phyloP scores from a whole-genome alignment of 1,284 basidiomycete species.

The Pisolithus thermaeus region DNA sequence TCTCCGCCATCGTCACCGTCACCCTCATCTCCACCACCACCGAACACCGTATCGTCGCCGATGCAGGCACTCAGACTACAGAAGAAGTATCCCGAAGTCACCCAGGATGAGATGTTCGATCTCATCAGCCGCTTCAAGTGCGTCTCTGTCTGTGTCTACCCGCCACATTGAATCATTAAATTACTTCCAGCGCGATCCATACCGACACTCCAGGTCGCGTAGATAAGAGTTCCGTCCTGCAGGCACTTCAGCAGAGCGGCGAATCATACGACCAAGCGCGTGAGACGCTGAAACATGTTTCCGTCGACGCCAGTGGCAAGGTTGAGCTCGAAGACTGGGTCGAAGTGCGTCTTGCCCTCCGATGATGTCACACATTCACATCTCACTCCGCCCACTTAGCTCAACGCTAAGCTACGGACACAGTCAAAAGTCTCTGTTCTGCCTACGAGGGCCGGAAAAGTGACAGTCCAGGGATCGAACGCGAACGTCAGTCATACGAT shows the following conservation, averaged over 20 bases:
- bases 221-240: conserved; percentile 77
- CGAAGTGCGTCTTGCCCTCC: conserved; percentile 52
- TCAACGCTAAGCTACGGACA: conserved; percentile 76
- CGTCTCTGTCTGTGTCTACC: conserved; percentile 30
- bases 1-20: conserved; percentile 3
- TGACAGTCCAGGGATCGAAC: conserved; percentile 92
- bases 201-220: conserved; percentile 84
- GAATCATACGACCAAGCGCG: conserved; percentile 89
- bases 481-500: conserved; percentile 97
- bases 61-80: conserved; percentile 89
- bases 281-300: conserved; percentile 92
- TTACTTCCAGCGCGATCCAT: conserved; percentile 58
- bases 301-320: conserved; percentile 91
- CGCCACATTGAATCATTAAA: conserved; percentile 6
- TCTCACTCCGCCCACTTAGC: conserved; percentile 36
- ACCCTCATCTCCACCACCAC: conserved; percentile 9
- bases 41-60: conserved; percentile 14
- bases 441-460: conserved; percentile 79
- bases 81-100: conserved; percentile 91
- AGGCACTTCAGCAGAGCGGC: conserved; percentile 69
- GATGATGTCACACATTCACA: conserved; percentile 13
- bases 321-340: conserved; percentile 99
- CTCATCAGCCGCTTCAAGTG: conserved; percentile 93
- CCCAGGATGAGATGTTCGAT: conserved; percentile 89
- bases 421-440: conserved; percentile 51